A percentile compares a stretch with the other conserved stretches of the same genome.
These are phyloP conservation scores for Monotropa hypopitys DNA, from an alignment of 179 eudicot species.

Conservation along the genomic window DNA sequence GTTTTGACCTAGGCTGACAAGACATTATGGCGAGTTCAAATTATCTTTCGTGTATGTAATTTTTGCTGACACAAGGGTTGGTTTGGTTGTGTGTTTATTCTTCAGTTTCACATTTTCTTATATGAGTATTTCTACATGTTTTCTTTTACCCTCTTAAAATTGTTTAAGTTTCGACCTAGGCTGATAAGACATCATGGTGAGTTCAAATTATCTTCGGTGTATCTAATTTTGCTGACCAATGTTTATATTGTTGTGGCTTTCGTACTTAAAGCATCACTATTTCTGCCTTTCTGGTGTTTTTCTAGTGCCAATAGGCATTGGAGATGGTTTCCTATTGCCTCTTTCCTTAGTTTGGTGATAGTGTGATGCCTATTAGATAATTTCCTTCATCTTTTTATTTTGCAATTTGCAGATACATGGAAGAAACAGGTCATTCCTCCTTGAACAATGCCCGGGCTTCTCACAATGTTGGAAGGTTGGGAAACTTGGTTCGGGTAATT, in stretches of 20 bases:
- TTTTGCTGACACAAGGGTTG: neutral
- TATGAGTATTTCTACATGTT: neutral
- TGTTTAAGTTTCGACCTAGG: neutral
- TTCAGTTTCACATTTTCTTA: neutral
- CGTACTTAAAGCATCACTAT: neutral
- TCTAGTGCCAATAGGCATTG: neutral
- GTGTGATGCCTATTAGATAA: neutral
- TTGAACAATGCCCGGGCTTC: slow-evolving; percentile 53
- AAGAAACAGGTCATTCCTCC: slow-evolving; percentile 56
- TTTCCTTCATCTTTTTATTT: neutral
- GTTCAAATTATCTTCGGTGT: neutral
- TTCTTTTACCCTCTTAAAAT: neutral
- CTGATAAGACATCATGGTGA: neutral
- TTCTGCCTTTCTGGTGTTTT: neutral
- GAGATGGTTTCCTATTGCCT: neutral
- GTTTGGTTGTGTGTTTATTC: neutral
- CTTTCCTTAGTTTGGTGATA: neutral
- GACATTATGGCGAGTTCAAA: neutral
- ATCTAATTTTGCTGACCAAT: neutral
- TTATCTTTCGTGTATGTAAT: neutral
- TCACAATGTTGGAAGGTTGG: slow-evolving; percentile 70
- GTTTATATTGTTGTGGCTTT: neutral
- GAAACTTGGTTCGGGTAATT: slow-evolving; percentile 66
- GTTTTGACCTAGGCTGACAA: neutral
- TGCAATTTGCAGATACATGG: slow-evolving; percentile 49